Base-by-base conservation (phyloP, 2,329 filamentous ascomycete genomes). In the Seiridium cupressi region DNA sequence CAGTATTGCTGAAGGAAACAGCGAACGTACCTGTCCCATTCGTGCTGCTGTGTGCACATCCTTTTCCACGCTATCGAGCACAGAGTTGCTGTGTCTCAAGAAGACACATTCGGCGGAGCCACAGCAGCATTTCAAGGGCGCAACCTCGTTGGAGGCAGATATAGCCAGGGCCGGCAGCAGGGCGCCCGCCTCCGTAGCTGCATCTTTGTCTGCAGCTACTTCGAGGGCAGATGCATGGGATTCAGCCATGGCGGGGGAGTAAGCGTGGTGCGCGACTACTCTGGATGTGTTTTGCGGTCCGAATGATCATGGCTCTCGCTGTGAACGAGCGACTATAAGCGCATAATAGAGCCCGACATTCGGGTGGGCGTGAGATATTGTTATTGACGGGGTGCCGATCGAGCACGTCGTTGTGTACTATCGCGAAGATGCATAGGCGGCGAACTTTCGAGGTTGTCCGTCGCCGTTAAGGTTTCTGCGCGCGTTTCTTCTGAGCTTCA, bases 1-100 rank as follows among this genome's bases (percentile, higher is more conserved):
- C 44, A 47, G 44, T 34, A 58, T 40, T 13, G 34, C 44, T 36
- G 34, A 26, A 44, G 55, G 31, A 57, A 38, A 46, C 44, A 57
- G 64, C 63, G 61, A 65, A 86, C 91, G 73, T 89, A 97, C 94
- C 90, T 97, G 91, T 65, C 95, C 95, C 69, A 97, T 84, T 72
- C 90, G 85, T 54, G 93, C 95, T 46, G 95, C 95, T 57, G 87
- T 92, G 68, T 89, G 88, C 58, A 97, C 90, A 77, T 97, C 92
- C 68, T 89, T 90, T 77, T 98, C 94, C 65, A 98, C 83, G 62
- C 86, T 89, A 67, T 92, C 88, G 51, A 98, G 82, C 63, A 92
- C 82, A 51, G 84, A 82, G 74, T 88, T 89, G 76, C 94, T 97
- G 77, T 93, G 89, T 74, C 86, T 87, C 63, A 97, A 83, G 72